These are phyloP conservation scores for Aspergillus coremiiformis DNA, from an alignment of 495 filamentous ascomycete species.

Conservation along the genomic window DNA sequence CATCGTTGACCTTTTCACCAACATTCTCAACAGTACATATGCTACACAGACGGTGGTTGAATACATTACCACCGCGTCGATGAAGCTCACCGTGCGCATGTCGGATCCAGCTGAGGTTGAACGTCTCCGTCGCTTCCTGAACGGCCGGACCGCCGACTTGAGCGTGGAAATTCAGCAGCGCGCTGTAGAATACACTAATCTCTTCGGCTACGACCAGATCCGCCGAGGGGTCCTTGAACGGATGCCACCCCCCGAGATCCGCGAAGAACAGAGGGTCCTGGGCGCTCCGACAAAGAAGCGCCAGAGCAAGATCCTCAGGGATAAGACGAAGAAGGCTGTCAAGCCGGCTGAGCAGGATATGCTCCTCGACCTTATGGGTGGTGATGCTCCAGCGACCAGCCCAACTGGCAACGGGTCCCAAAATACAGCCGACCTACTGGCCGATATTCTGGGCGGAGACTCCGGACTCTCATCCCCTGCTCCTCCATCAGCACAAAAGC, in stretches of 20 bases:
- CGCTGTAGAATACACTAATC: constrained; percentile 87
- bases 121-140: constrained; percentile 69
- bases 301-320: constrained; percentile 60
- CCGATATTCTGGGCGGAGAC: constrained; percentile 64
- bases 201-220: constrained; percentile 84
- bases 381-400: constrained; percentile 51
- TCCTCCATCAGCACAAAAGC: constrained; percentile 43
- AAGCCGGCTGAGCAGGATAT: constrained; percentile 86
- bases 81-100: constrained; percentile 91
- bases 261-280: constrained; percentile 82
- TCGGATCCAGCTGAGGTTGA: constrained; percentile 77
- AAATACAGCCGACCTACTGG: constrained; percentile 79
- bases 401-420: constrained; percentile 54
- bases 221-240: constrained; percentile 86
- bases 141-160: constrained; percentile 67
- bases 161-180: constrained; percentile 95
- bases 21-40: constrained; percentile 89
- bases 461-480: constrained; percentile 46
- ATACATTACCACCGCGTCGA: constrained; percentile 89
- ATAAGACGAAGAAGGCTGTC: constrained; percentile 62
- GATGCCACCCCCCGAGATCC: constrained; percentile 95
- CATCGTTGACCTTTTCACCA: constrained; percentile 80
- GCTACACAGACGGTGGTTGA: constrained; percentile 81
- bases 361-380: constrained; percentile 87
- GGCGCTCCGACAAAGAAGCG: constrained; percentile 78